Conservation (phyloP, 306 rosid species). For the Cucurbita maxima region DNA sequence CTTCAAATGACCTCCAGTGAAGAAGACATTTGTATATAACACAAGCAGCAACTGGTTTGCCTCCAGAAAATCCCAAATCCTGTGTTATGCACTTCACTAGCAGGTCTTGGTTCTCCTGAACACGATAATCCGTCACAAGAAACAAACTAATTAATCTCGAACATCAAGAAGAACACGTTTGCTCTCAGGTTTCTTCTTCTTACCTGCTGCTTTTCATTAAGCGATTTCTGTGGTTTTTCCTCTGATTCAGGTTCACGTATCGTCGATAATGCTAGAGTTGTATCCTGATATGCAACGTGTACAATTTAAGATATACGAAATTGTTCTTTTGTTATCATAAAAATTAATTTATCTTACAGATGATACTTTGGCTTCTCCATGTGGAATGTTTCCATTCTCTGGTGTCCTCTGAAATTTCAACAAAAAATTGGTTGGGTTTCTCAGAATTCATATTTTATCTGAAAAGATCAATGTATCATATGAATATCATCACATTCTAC, state of each 20-base stretch:
- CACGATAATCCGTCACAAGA: constrained; percentile 15
- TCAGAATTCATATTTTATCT: constrained; percentile 3
- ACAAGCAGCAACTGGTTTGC: constrained; percentile 91
- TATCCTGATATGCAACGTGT: constrained; percentile 37
- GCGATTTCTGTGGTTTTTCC: constrained; percentile 96
- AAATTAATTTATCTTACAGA: constrained; percentile 25
- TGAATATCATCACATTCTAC: constrained; percentile 24
- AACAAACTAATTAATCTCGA: constrained; percentile 7
- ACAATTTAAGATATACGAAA: neutral
- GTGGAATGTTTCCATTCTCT: constrained; percentile 68
- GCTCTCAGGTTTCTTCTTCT: constrained; percentile 9
- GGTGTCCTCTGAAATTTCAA: constrained; percentile 74
- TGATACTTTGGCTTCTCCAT: constrained; percentile 58
- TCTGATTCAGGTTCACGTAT: constrained; percentile 93
- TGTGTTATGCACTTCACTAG: constrained; percentile 75
- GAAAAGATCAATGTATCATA: constrained; percentile 2
- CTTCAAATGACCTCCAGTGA: constrained; percentile 99
- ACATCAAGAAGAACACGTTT: constrained; percentile 2
- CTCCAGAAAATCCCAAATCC: constrained; percentile 94
- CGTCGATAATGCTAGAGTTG: constrained; percentile 58
- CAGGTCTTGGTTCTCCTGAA: constrained; percentile 96
- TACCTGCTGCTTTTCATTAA: constrained; percentile 96
- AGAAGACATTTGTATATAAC: constrained; percentile 94
- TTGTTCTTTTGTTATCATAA: neutral
- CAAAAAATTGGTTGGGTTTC: neutral